Evolutionary conservation across 169 alveolate species (phyloP).

Genomic region (Babesia sp.): DNA sequence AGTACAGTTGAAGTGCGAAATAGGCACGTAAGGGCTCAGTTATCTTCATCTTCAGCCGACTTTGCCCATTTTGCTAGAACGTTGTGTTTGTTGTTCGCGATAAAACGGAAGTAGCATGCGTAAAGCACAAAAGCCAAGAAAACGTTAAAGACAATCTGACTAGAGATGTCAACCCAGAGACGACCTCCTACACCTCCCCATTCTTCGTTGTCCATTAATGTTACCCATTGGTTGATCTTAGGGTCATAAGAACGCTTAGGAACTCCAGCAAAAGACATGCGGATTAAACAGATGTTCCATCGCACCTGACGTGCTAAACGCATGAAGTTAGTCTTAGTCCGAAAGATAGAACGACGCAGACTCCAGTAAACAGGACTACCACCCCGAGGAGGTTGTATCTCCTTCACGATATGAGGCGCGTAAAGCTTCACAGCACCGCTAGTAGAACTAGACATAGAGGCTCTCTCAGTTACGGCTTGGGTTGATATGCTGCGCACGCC

Average conservation of each 20-base stretch:
- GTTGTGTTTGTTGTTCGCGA: conserved; percentile 75
- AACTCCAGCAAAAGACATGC: conserved; percentile 77
- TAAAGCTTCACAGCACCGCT: conserved; percentile 35
- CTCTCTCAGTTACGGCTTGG: not conserved
- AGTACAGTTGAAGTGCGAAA: not conserved
- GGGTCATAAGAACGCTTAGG: conserved; percentile 79
- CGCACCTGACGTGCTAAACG: conserved; percentile 60
- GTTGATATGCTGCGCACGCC: conserved; percentile 8
- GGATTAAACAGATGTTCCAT: conserved; percentile 65
- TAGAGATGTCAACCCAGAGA: conserved; percentile 72
- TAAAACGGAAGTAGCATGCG: conserved; percentile 67
- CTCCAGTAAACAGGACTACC: conserved; percentile 78
- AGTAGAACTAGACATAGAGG: not conserved
- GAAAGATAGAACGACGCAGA: conserved; percentile 45
- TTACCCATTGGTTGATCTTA: conserved; percentile 72
- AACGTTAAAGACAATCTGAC: conserved; percentile 67
- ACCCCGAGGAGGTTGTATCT: conserved; percentile 68
- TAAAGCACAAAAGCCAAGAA: conserved; percentile 73
- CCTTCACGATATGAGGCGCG: conserved; percentile 58
- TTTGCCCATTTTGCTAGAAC: conserved; percentile 77
- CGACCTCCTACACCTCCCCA: conserved; percentile 82
- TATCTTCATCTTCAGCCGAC: conserved; percentile 61
- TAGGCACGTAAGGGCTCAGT: not conserved
- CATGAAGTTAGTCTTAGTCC: conserved; percentile 39
- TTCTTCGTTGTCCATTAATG: conserved; percentile 79